A percentile compares a stretch with the other conserved stretches of the same genome.
These are phyloP conservation scores for Schizopora paradoxa DNA, from an alignment of 1,284 basidiomycete species.

Conservation along the genomic window DNA sequence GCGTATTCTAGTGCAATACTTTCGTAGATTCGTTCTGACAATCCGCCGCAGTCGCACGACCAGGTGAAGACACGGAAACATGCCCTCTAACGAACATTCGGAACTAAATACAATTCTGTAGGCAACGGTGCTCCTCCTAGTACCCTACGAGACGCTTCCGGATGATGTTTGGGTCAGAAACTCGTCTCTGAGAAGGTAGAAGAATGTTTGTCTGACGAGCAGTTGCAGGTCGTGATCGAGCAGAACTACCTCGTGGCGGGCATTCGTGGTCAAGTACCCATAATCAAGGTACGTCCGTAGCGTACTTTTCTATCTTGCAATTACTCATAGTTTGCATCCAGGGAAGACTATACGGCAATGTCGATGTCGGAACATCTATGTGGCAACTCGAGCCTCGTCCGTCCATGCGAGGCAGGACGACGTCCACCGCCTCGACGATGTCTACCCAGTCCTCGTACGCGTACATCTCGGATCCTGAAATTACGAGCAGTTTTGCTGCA, in stretches of 20 bases:
- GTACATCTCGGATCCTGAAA: conserved; percentile 70
- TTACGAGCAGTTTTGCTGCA: conserved; percentile 74
- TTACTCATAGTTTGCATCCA: conserved; percentile 25
- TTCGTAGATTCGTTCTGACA: conserved; percentile 1
- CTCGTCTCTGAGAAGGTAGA: background rate
- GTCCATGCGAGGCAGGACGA: conserved; percentile 60
- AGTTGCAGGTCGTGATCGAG: conserved; percentile 61
- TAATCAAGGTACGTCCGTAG: conserved; percentile 53
- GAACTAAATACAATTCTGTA: conserved; percentile 26
- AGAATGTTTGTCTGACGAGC: background rate
- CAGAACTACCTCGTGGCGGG: conserved; percentile 64
- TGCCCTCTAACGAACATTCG: conserved; percentile 3
- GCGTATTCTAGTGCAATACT: conserved; percentile 19
- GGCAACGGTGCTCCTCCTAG: conserved; percentile 73
- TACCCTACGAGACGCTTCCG: conserved; percentile 63
- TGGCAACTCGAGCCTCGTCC: conserved; percentile 74
- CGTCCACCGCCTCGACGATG: conserved; percentile 64
- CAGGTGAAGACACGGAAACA: conserved; percentile 28
- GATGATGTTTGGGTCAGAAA: conserved; percentile 63
- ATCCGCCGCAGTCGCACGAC: conserved; percentile 35
- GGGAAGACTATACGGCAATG: conserved; percentile 64
- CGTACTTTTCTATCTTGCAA: conserved; percentile 3
- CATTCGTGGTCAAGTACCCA: conserved; percentile 58
- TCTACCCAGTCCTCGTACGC: conserved; percentile 76
- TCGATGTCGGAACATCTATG: conserved; percentile 56